These are phyloP conservation scores for Pleurozium schreberi DNA, from an alignment of 225 moss, liverwort and hornwort species.

Conservation along the genomic window DNA sequence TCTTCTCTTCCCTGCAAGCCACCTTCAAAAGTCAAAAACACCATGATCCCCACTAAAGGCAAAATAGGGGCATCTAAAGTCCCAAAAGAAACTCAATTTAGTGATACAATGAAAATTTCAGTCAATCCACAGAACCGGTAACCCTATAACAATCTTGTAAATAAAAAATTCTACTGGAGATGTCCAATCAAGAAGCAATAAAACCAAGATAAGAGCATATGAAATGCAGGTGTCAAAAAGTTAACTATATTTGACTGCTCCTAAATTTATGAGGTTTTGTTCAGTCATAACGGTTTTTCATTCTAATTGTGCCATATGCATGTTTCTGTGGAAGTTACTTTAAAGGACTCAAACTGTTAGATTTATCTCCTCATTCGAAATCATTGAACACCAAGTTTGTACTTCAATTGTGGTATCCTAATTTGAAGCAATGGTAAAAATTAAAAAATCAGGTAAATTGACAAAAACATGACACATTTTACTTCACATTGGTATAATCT, in stretches of 20 bases:
- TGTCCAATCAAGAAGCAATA: neutral
- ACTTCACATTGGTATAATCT: neutral
- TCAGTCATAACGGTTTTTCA: too few species aligned
- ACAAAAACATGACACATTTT: neutral
- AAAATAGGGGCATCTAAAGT: neutral
- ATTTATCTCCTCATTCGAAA: neutral
- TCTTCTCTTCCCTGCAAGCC: slow-evolving; percentile 13
- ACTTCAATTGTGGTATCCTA: neutral
- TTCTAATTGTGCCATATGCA: neutral
- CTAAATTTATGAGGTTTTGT: neutral
- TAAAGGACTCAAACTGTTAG: neutral
- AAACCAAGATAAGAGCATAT: neutral
- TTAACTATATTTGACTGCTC: neutral
- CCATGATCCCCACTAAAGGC: neutral
- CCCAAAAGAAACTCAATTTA: neutral
- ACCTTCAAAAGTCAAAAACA: neutral
- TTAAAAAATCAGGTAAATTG: neutral
- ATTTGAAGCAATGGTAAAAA: neutral
- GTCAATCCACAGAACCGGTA: too few species aligned
- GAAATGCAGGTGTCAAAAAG: neutral
- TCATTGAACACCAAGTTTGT: neutral
- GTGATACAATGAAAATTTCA: neutral
- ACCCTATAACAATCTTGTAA: neutral
- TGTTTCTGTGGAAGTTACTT: neutral
- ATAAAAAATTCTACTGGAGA: neutral